Evolutionary conservation across 352 stramenopile genomes (phyloP), one percentile per base, ranked within the genome.

Genomic region (Globisporangium splendens): DNA sequence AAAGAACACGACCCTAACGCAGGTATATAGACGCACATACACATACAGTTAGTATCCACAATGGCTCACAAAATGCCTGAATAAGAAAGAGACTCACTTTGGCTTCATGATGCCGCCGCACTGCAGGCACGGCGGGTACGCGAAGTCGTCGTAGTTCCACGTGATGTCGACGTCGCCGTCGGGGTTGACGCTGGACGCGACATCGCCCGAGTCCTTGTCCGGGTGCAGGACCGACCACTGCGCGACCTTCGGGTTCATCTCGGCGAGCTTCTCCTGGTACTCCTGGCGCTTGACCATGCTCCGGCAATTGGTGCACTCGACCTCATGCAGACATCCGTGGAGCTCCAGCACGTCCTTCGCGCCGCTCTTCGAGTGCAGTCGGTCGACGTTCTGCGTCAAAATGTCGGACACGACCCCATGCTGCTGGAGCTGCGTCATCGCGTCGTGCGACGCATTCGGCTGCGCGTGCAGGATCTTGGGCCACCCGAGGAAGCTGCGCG

Each of bases 361-460:
- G 10, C 96, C 97, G 22, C 90, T 96, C 62, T 89, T 91, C 13
- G 85, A 73, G 76, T 99, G 97, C 51, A 99, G 73, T 0, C 77
- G 74, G 70, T 99, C 97, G n/a, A 99, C 96, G 68, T 99, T 99
- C 74, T 99, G 97, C 13, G 96, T 99, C 38, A 99, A 77, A 20
- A 98, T 83, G 44, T 79, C 72, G 0, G 70, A 73, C 24, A 91
- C 59, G 1, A 77, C 59, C 0, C 61, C 64, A 13, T 46, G 49
- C 14, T 63, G 71, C 63, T 94, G 85, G 21, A 99, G 70, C 22
- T 62, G 53, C 2, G 96, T 86, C 10, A 99, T 56, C 15, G 92
- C 89, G 24, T 76, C 31, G 68, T 99, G 96, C 22, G 93, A 95
- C 5, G 57, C 61, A 65, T 99, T 99, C 10, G 92, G 88, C 59